Conservation (phyloP, 169 alveolate species). For the Plasmodium gonderi region DNA sequence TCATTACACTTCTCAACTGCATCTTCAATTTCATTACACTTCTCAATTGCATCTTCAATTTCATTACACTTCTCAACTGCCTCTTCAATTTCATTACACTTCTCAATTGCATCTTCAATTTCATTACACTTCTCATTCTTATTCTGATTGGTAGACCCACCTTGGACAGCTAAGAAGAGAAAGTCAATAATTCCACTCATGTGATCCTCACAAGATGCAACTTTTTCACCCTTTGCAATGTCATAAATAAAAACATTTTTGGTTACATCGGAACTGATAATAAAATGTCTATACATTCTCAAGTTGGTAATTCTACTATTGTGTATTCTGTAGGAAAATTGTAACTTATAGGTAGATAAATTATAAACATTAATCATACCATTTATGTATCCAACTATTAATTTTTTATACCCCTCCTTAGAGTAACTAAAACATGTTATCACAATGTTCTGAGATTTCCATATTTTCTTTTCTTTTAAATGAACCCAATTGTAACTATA, state of each 20-base stretch:
- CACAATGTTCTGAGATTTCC: constrained; percentile 45
- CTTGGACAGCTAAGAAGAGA: constrained; percentile 38
- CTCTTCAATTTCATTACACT: background rate
- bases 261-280: constrained; percentile 60
- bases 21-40: background rate
- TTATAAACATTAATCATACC: constrained; percentile 57
- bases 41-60: background rate
- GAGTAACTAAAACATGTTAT: constrained; percentile 47
- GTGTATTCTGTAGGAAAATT: constrained; percentile 54
- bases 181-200: constrained; percentile 58
- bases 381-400: constrained; percentile 61
- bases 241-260: constrained; percentile 63
- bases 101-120: background rate
- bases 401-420: constrained; percentile 4
- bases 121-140: background rate
- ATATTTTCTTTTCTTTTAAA: constrained; percentile 24
- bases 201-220: constrained; percentile 53
- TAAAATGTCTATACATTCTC: constrained; percentile 53
- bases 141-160: background rate
- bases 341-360: constrained; percentile 31
- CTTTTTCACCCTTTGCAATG: background rate
- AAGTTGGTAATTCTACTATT: constrained; percentile 61
- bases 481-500: constrained; percentile 63
- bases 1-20: background rate
- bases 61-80: background rate